phyloP scores from a whole-genome alignment of 2,329 filamentous ascomycete genomes.

The Trichoderma sp. region DNA sequence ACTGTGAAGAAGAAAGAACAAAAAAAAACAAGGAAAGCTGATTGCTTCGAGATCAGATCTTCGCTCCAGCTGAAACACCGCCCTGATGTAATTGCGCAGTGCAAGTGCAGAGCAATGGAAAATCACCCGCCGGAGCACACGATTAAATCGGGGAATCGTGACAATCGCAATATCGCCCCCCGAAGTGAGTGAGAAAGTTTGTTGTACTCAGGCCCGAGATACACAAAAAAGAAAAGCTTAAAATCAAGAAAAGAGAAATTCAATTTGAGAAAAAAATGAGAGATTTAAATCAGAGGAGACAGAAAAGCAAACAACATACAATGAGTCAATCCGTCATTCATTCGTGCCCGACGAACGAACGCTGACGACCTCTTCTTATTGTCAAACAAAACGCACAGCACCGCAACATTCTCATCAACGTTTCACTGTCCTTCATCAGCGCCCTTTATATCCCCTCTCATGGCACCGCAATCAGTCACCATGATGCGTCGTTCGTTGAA shows the following conservation, averaged over 20 bases:
- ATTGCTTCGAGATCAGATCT: neutral
- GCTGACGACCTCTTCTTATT: neutral
- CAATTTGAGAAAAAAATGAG: too few species aligned
- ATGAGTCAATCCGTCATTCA: neutral
- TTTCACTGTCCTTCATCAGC: neutral
- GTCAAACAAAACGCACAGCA: neutral
- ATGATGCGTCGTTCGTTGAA: neutral
- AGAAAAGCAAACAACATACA: neutral
- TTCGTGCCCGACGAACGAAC: constrained; percentile 1
- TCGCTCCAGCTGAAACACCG: neutral
- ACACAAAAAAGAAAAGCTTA: neutral
- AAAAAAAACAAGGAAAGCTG: neutral
- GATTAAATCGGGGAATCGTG: neutral
- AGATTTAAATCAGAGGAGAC: too few species aligned
- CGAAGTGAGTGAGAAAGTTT: neutral
- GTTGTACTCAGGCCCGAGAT: neutral
- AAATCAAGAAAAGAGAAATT: neutral
- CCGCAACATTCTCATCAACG: neutral
- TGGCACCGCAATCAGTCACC: neutral
- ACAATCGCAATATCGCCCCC: neutral
- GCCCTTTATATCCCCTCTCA: neutral
- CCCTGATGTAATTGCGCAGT: neutral
- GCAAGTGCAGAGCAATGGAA: neutral
- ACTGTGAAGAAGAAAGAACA: too few species aligned
- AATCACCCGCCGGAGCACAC: neutral